These are phyloP conservation scores for Amorphotheca resinae DNA, from an alignment of 495 filamentous ascomycete species.

Conservation along the genomic window DNA sequence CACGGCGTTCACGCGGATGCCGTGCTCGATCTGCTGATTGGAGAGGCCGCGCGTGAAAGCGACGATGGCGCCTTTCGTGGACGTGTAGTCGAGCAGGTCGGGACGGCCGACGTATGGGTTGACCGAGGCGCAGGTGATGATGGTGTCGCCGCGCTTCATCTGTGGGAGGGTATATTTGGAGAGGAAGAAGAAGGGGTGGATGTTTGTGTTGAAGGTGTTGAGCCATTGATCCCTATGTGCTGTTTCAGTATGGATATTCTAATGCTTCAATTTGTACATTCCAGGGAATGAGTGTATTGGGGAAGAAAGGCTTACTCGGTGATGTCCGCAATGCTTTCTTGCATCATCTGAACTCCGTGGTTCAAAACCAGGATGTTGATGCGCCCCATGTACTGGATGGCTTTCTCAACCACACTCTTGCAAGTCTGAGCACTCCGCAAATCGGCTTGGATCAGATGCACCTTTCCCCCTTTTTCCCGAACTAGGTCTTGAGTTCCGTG, in stretches of 20 bases:
- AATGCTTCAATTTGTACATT: slow-evolving; percentile 22
- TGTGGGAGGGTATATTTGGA: slow-evolving; percentile 68
- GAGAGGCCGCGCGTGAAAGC: slow-evolving; percentile 69
- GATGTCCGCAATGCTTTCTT: slow-evolving; percentile 57
- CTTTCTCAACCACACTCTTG: slow-evolving; percentile 53
- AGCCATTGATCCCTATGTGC: slow-evolving; percentile 52
- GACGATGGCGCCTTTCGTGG: slow-evolving; percentile 72
- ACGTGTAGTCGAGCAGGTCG: slow-evolving; percentile 77
- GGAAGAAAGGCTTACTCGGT: slow-evolving; percentile 39
- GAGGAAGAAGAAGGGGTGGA: slow-evolving; percentile 62
- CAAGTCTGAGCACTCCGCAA: slow-evolving; percentile 52
- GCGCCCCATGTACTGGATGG: slow-evolving; percentile 47
- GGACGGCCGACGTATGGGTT: slow-evolving; percentile 76
- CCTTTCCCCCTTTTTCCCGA: slow-evolving; percentile 49
- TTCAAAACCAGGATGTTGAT: slow-evolving; percentile 79
- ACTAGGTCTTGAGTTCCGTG: slow-evolving; percentile 54
- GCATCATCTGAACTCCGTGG: slow-evolving; percentile 63
- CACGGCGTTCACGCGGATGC: slow-evolving; percentile 71
- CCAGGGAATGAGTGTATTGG: slow-evolving; percentile 1
- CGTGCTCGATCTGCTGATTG: slow-evolving; percentile 58
- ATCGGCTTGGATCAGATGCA: slow-evolving; percentile 48
- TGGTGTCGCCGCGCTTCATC: slow-evolving; percentile 61
- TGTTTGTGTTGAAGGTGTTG: slow-evolving; percentile 62
- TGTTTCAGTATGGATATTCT: background rate
- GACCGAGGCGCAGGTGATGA: slow-evolving; percentile 74